A percentile compares a stretch with the other conserved stretches of the same genome.
Conservation (phyloP, 768 basidiomycete genomes). For the Cantharellus cinnabarinus region DNA sequence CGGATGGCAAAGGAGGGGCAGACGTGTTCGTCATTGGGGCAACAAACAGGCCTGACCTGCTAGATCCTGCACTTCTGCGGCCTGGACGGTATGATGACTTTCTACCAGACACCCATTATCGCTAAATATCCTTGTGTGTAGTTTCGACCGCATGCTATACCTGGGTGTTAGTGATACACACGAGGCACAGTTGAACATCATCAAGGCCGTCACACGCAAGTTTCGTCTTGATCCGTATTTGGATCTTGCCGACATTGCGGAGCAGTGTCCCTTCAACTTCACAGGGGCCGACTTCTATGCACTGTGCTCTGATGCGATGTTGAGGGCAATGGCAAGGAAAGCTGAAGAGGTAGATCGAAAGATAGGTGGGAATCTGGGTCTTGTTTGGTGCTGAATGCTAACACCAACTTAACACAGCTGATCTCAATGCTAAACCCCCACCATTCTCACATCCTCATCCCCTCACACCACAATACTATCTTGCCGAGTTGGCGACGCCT, state of each 20-base stretch:
- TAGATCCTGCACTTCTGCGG: constrained; percentile 75
- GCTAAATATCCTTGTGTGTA: constrained; percentile 14
- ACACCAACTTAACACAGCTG: constrained; percentile 13
- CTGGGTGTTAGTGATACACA: constrained; percentile 81
- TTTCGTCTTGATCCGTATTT: constrained; percentile 60
- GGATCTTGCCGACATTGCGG: constrained; percentile 40
- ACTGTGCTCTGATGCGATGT: constrained; percentile 85
- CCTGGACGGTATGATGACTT: constrained; percentile 47
- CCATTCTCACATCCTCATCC: constrained; percentile 35
- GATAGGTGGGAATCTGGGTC: constrained; percentile 30
- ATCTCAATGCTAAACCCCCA: constrained; percentile 26
- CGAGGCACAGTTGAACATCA: constrained; percentile 64
- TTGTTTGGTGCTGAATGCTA: neutral
- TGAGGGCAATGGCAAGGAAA: constrained; percentile 82
- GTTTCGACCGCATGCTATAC: constrained; percentile 94
- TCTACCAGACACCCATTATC: constrained; percentile 4
- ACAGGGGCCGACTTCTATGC: constrained; percentile 99
- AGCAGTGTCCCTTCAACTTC: constrained; percentile 73
- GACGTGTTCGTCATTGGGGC: constrained; percentile 91
- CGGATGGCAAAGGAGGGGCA: constrained; percentile 32
- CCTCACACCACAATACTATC: constrained; percentile 76
- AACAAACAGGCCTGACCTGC: constrained; percentile 80
- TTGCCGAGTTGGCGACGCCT: constrained; percentile 55
- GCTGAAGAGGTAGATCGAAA: constrained; percentile 58
- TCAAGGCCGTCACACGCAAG: constrained; percentile 80